A percentile compares a stretch with the other conserved stretches of the same genome.
Evolutionary conservation across 1,139 yeast genomes (phyloP).

Genomic region (Scheffersomyces quercinus): DNA sequence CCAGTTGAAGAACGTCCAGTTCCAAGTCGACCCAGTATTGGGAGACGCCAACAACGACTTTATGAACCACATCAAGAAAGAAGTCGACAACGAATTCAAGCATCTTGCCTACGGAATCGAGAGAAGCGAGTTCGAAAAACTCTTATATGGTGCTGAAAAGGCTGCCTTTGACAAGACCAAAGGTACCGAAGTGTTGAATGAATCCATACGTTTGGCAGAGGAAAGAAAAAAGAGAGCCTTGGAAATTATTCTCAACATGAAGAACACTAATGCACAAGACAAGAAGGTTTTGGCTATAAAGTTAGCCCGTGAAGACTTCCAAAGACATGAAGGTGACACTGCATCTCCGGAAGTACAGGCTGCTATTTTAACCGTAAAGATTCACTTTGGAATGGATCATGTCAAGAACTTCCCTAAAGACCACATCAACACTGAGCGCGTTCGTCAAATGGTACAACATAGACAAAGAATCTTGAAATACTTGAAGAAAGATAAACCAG

Average conservation of each 20-base stretch:
- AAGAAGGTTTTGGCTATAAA: conserved; percentile 57
- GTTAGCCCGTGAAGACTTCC: conserved; percentile 77
- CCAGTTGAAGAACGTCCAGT: conserved; percentile 29
- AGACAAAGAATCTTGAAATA: conserved; percentile 84
- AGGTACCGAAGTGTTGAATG: conserved; percentile 45
- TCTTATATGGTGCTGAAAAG: conserved; percentile 72
- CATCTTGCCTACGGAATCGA: conserved; percentile 62
- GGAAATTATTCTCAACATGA: conserved; percentile 69
- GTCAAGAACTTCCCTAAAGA: conserved; percentile 75
- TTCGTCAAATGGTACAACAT: conserved; percentile 82
- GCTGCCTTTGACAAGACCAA: conserved; percentile 34
- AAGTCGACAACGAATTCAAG: conserved; percentile 56
- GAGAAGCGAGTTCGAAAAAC: conserved; percentile 67
- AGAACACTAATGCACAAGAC: conserved; percentile 66
- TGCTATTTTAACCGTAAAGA: conserved; percentile 79
- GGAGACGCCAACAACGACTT: conserved; percentile 73
- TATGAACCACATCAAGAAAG: conserved; percentile 63
- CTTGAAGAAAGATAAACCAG: conserved; percentile 75
- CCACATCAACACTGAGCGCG: conserved; percentile 61
- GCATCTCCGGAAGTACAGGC: conserved; percentile 97
- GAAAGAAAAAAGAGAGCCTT: conserved; percentile 68
- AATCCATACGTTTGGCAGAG: conserved; percentile 46
- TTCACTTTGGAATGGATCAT: conserved; percentile 77
- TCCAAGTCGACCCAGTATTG: conserved; percentile 69
- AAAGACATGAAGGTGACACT: conserved; percentile 84